Evolutionary conservation across 2,329 filamentous ascomycete genomes (phyloP), one percentile per base, ranked within the genome.

Genomic region (Xylaria sp.): DNA sequence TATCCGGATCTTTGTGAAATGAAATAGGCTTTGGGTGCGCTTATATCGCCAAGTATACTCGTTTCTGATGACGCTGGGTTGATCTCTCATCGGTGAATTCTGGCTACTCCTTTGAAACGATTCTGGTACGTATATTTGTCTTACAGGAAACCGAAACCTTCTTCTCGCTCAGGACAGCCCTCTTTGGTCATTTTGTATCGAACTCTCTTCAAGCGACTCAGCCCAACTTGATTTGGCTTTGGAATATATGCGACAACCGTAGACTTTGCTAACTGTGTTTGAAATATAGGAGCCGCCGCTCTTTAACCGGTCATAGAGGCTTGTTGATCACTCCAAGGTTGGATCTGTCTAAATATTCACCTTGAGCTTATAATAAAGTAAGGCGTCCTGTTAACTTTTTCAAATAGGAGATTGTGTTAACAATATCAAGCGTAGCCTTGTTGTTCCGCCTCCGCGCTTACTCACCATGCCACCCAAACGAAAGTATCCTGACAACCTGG

Each of bases 401-500:
- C 29, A 37, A 48, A 21, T n/a, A 10, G 37, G 25, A 42, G 51
- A 18, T 53, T 51, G 18, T 18, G 44, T 48, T 65, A 51, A 66
- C 27, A 50, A 27, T 55, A 57, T 40, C n/a, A 40, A 40, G 35
- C 29, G 10, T 65, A 66, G 66, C 44, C 48, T 59, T 27, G 18
- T 59, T 27, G 18, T 54, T 53, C 27, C 13, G 5, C 42, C 16
- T 35, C 10, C 12, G 53, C 27, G 37, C 64, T 68, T 47, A 61
- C 40, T 27, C 71, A 80, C 72, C 35, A 84, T 84, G 83, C 77
- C 80, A n/a, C 72, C 78, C 65, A 90, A 90, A 78, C 82, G 89
- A 63, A 91, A 90, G 83, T 60, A 58, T 44, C 70, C 51, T 35
- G 82, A 85, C 71, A 83, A 83, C 66, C 76, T 81, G 35, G 79